Conservation (phyloP, 2,329 filamentous ascomycete genomes). For the Fusarium palustre region DNA sequence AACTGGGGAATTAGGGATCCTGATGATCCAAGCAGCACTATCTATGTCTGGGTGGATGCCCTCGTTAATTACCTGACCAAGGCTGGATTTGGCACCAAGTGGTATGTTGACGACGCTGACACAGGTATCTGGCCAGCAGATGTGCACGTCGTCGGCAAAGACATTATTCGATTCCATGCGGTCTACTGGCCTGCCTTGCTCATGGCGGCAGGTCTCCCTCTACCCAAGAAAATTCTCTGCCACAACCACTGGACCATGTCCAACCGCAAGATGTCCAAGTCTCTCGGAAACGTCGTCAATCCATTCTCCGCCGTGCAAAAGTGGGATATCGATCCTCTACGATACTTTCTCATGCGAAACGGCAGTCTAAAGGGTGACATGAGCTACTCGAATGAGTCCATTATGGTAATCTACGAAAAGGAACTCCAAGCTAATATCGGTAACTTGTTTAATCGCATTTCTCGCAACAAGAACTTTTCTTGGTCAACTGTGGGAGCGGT, state of each 20-base stretch:
- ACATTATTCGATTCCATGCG: slow-evolving; percentile 95
- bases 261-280: slow-evolving; percentile 95
- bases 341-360: slow-evolving; percentile 87
- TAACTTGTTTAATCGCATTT: slow-evolving; percentile 80
- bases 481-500: slow-evolving; percentile 77
- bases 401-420: slow-evolving; percentile 83
- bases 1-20: slow-evolving; percentile 92
- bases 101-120: slow-evolving; percentile 72
- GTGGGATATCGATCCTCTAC: slow-evolving; percentile 87
- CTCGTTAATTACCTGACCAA: slow-evolving; percentile 93
- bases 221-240: slow-evolving; percentile 83
- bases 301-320: slow-evolving; percentile 91
- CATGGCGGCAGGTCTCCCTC: slow-evolving; percentile 83
- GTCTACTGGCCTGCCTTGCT: slow-evolving; percentile 98
- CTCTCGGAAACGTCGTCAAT: slow-evolving; percentile 92
- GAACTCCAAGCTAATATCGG: slow-evolving; percentile 81
- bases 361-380: slow-evolving; percentile 82
- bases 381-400: slow-evolving; percentile 83
- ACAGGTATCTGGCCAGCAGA: slow-evolving; percentile 87
- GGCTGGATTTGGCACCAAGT: slow-evolving; percentile 75
- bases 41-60: slow-evolving; percentile 98
- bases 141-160: slow-evolving; percentile 93
- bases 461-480: slow-evolving; percentile 65
- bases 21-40: slow-evolving; percentile 84
- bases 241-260: slow-evolving; percentile 98